Base-by-base conservation (phyloP, 1,284 basidiomycete species). In the Gastroboletus turbinatus region DNA sequence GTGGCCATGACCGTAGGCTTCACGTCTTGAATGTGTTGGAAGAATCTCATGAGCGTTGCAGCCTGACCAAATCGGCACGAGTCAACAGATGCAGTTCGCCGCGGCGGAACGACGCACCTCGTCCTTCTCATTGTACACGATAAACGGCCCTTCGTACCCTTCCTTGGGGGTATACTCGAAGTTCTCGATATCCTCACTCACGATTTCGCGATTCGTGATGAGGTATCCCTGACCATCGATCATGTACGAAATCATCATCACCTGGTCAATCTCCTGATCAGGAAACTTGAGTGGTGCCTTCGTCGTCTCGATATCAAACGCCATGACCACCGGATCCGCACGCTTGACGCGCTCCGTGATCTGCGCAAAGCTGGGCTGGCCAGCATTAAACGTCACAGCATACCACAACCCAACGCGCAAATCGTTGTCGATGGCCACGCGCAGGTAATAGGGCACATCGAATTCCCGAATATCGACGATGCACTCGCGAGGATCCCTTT, bases 191-290 rank as follows among this genome's bases (percentile, higher is more conserved):
- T 99, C 94, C 70, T 99, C 95, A 58, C 90, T 88, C 57, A 99
- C 94, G 52, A 99, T 98, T 63, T 99, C 96, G 46, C 97, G 84
- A 67, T 99, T 99, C 21, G 95, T 98, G 73, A 99, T 98, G 59
- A 99, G 83, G 68, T 91, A 99, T 0, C 97, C 97, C 71, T 98
- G 93, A 0, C 94, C 94, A 70, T 97, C 94, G 35, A 97, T 78
- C 94, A 97, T 97, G 75, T 96, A 97, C 43, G 97, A 99, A 63
- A 99, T 99, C 97, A 99, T 99, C 96, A 99, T 99, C 66, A 99
- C 94, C 70, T 97, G 95, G 77, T 99, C 97, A 21, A 92, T 88
- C 13, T 89, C 86, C 63, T 94, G 91, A 76, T 99, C 97, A 1
- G 97, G 97, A 70, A 99, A 99, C 74, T 99, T 99, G 69, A 99